Conservation (phyloP, 345 rosid genomes). For the Mercurialis annua region DNA sequence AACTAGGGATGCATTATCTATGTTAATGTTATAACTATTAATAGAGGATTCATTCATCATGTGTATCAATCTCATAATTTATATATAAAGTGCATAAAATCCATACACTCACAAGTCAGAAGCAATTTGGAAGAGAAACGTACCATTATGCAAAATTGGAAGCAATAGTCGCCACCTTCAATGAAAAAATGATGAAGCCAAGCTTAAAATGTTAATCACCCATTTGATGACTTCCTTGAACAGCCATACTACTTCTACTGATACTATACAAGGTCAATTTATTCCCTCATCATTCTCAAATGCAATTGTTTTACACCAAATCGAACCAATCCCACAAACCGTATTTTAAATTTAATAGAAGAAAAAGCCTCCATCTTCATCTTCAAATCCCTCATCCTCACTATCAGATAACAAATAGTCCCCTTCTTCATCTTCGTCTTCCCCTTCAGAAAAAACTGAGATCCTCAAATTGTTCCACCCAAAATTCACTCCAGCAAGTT, state of each 20-base stretch:
- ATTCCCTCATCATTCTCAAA: background rate
- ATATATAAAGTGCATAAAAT: background rate
- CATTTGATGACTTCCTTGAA: background rate
- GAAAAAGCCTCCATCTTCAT: slow-evolving; percentile 25
- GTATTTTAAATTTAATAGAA: background rate
- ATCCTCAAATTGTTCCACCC: slow-evolving; percentile 45
- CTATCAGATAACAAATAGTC: slow-evolving; percentile 42
- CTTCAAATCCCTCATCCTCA: slow-evolving; percentile 36
- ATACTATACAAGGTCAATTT: background rate
- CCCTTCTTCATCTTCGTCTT: slow-evolving; percentile 46
- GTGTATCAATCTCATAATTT: background rate
- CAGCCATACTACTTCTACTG: background rate
- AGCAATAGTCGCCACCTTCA: background rate
- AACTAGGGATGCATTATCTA: background rate
- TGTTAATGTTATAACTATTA: background rate
- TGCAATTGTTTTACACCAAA: background rate
- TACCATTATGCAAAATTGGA: slow-evolving; percentile 6
- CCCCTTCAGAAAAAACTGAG: slow-evolving; percentile 72
- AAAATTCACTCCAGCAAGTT: slow-evolving; percentile 43
- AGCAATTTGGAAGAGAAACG: background rate
- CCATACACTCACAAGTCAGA: background rate
- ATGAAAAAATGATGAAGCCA: slow-evolving; percentile 4
- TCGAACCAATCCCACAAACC: background rate
- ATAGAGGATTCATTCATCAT: background rate
- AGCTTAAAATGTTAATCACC: background rate